phyloP scores from a whole-genome alignment of 148 eudicot genomes.

The Rhododendron simsii region DNA sequence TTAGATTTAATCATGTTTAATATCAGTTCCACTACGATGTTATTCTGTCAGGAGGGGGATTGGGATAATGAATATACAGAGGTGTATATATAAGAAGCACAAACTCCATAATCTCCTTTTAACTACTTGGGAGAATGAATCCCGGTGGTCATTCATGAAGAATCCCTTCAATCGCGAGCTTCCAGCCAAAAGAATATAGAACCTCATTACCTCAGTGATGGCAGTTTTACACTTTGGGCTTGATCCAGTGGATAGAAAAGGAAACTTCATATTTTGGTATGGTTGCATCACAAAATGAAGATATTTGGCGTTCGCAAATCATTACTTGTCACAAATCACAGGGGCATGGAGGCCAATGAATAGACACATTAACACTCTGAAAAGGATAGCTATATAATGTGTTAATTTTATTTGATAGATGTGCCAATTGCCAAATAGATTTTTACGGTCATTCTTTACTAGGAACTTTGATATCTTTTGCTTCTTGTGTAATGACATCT shows the following conservation, averaged over 20 bases:
- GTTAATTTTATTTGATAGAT: not conserved
- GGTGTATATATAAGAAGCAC: not conserved
- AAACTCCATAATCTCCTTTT: not conserved
- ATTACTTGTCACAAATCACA: not conserved
- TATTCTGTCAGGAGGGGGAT: not conserved
- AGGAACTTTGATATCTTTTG: not conserved
- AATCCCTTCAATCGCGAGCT: not conserved
- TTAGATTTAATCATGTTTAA: not conserved
- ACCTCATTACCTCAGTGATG: not conserved
- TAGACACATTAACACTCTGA: not conserved
- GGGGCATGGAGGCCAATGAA: not conserved
- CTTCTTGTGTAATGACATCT: not conserved
- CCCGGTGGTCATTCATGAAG: not conserved
- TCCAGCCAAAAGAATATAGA: not conserved
- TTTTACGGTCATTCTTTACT: not conserved
- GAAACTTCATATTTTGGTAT: not conserved
- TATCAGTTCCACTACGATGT: not conserved
- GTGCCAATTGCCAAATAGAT: not conserved
- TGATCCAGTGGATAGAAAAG: not conserved
- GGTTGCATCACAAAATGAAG: not conserved
- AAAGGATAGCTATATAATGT: not conserved
- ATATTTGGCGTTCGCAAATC: not conserved
- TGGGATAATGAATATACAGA: not conserved
- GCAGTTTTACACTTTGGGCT: not conserved
- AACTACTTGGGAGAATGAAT: not conserved